Base-by-base conservation (phyloP, 257 asterid genomes). In the Fraxinus pennsylvanica region DNA sequence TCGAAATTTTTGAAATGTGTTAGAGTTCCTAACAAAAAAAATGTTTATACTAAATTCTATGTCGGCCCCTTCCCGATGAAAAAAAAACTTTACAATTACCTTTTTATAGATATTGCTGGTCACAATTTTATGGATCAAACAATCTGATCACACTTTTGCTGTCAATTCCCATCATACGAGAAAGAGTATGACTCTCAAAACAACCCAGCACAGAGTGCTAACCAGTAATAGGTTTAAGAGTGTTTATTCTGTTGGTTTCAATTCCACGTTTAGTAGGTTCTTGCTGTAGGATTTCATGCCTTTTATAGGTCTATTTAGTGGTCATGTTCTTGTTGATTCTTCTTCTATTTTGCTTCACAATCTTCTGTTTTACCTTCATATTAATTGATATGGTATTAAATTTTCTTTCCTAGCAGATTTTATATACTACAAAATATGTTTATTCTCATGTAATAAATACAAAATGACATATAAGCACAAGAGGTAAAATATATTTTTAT, bases 181-280 rank as follows among this genome's bases (percentile, higher is more conserved):
- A 92, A 25, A 97, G 97, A 9, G 82, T 92, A 75, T 89, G 96
- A 96, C 89, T 94, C 1, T 89, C 97, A 10, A 82, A 61, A 74
- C 94, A 92, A 77, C 84, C 89, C 30, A 81, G 82, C 76, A 85
- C 97, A 17, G 96, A 91, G 78, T 94, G 99, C 81, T 95, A 90
- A 80, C 83, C 97, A 1, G 83, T 89, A 9, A 90, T 94, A 52
- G 96, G 89, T 10, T 38, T 92, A n/a, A 97, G 99, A 1, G 97
- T 87, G 0, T 91, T 94, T 83, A 39, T 94, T 30, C 68, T 94
- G 61, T 50, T 91, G 27, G 92, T 94, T 9, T 94, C 99, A 33
- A 71, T 94, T 38, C 95, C 97, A 5, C 97, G 99, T 0, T 32
- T 94, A 10, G 84, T 94, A 5, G 99, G 99, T 1, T 83, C 97